Evolutionary conservation across 768 basidiomycete genomes (phyloP).

Genomic region (Podaxis rugospora): DNA sequence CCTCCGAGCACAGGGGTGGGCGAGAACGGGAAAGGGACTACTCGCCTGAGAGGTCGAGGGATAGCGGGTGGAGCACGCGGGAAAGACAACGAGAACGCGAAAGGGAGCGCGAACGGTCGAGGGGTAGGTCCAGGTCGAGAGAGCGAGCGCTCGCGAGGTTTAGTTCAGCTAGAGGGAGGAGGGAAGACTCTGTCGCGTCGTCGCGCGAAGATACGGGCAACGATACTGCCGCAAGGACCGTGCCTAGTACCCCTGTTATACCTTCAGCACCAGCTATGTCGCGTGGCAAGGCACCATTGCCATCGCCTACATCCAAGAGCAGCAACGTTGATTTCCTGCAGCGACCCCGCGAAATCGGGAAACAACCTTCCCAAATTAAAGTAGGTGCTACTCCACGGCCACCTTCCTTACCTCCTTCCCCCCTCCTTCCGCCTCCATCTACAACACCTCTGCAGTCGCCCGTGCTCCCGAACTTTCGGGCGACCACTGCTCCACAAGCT

Average conservation of each 20-base stretch:
- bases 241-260: neutral
- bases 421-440: neutral
- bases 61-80: neutral
- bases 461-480: neutral
- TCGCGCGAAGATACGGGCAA: neutral
- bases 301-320: neutral
- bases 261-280: neutral
- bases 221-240: neutral
- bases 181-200: constrained; percentile 4
- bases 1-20: neutral
- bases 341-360: neutral
- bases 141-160: neutral
- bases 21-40: neutral
- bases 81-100: neutral
- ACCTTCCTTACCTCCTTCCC: neutral
- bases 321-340: neutral
- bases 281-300: neutral
- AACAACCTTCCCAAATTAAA: neutral
- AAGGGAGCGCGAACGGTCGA: neutral
- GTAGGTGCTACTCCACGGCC: neutral
- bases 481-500: neutral
- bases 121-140: neutral
- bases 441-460: neutral
- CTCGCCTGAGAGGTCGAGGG: neutral
- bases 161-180: neutral